A percentile compares a stretch with the other conserved stretches of the same genome.
These are phyloP conservation scores for Mycena venus DNA, from an alignment of 768 basidiomycete species.

Conservation along the genomic window DNA sequence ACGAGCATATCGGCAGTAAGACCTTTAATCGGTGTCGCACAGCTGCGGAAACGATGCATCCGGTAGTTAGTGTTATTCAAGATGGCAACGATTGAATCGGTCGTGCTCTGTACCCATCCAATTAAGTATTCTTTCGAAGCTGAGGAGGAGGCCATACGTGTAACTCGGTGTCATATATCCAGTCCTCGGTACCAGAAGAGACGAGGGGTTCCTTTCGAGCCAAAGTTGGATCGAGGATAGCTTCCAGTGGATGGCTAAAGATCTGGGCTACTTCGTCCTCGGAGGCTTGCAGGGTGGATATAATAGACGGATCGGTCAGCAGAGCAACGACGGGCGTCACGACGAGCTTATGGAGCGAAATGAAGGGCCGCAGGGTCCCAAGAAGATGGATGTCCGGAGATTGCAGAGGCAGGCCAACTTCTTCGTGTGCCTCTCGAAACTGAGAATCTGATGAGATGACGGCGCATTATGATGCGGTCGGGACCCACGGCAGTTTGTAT, in stretches of 20 bases:
- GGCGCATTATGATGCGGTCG: neutral
- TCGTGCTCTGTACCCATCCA: constrained; percentile 61
- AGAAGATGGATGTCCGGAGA: constrained; percentile 71
- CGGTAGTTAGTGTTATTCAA: constrained; percentile 72
- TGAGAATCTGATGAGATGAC: constrained; percentile 43
- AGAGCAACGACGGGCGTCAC: constrained; percentile 87
- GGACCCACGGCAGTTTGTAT: constrained; percentile 81
- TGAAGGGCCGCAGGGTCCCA: constrained; percentile 73
- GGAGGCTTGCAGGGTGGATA: constrained; percentile 66
- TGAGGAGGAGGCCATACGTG: constrained; percentile 64
- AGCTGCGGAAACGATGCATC: constrained; percentile 87
- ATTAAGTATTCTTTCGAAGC: neutral
- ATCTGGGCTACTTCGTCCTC: constrained; percentile 82
- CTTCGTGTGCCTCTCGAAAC: constrained; percentile 90
- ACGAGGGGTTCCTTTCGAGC: constrained; percentile 64
- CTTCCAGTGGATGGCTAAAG: constrained; percentile 85
- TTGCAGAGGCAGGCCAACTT: constrained; percentile 77
- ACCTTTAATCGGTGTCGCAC: constrained; percentile 86
- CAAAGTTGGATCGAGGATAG: constrained; percentile 73
- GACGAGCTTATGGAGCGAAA: constrained; percentile 76
- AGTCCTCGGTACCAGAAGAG: constrained; percentile 73
- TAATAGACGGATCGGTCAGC: constrained; percentile 65
- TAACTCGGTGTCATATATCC: constrained; percentile 82
- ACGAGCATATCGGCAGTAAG: constrained; percentile 88
- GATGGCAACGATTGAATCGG: constrained; percentile 63